These are phyloP conservation scores for Cryptosporidium bovis DNA, from an alignment of 169 alveolate genomes.

Conservation along the genomic window DNA sequence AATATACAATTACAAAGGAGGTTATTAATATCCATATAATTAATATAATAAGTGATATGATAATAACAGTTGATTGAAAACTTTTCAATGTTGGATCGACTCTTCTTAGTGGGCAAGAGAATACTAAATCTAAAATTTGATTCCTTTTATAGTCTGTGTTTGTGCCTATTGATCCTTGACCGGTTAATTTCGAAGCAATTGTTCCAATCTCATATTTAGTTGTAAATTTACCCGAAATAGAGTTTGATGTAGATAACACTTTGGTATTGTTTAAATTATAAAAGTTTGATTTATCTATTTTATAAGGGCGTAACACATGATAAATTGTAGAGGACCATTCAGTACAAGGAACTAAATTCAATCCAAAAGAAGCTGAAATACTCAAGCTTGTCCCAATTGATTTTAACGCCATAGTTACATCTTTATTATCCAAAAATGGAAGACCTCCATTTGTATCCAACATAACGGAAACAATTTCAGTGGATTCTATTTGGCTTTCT, in stretches of 20 bases:
- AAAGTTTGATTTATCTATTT: not conserved
- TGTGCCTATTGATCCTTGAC: conserved; percentile 15
- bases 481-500: conserved; percentile 69
- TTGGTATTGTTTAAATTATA: not conserved
- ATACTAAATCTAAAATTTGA: conserved; percentile 60
- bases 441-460: conserved; percentile 58
- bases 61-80: conserved; percentile 43
- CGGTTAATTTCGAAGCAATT: conserved; percentile 6
- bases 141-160: conserved; percentile 5
- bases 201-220: conserved; percentile 25
- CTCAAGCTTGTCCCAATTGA: conserved; percentile 54
- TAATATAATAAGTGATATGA: conserved; percentile 1
- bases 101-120: conserved; percentile 60
- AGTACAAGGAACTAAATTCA: conserved; percentile 31
- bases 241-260: not conserved
- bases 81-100: conserved; percentile 43
- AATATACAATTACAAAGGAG: conserved; percentile 37
- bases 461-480: conserved; percentile 64
- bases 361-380: conserved; percentile 60
- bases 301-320: conserved; percentile 20
- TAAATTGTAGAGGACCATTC: conserved; percentile 54
- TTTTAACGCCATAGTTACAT: conserved; percentile 60
- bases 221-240: conserved; percentile 2
- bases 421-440: conserved; percentile 43
- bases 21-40: conserved; percentile 47